These are phyloP conservation scores for Guyanaporus albipodus DNA, from an alignment of 768 basidiomycete species.

Conservation along the genomic window DNA sequence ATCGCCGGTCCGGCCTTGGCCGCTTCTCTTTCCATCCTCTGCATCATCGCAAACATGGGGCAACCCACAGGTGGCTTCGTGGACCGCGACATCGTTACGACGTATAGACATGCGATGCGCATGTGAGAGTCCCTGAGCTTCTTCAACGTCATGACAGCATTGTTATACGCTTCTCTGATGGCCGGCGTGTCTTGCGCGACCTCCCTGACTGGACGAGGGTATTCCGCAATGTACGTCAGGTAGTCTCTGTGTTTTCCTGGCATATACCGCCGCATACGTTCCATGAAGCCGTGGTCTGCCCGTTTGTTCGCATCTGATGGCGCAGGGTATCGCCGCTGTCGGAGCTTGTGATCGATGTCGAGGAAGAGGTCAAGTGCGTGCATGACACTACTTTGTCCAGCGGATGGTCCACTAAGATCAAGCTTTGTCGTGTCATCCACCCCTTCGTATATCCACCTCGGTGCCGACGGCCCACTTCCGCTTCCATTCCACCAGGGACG, in stretches of 20 bases:
- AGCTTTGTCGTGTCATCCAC: slow-evolving; percentile 54
- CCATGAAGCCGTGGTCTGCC: slow-evolving; percentile 80
- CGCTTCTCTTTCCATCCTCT: slow-evolving; percentile 40
- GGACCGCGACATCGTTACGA: slow-evolving; percentile 79
- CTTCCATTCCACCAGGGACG: slow-evolving; percentile 94
- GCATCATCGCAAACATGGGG: slow-evolving; percentile 55
- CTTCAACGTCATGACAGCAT: slow-evolving; percentile 74
- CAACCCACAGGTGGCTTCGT: slow-evolving; percentile 45
- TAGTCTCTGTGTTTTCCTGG: slow-evolving; percentile 87
- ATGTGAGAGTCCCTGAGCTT: slow-evolving; percentile 85
- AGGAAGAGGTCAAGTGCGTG: slow-evolving; percentile 82
- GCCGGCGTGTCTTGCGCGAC: slow-evolving; percentile 54
- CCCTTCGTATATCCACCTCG: slow-evolving; percentile 77
- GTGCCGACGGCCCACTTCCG: slow-evolving; percentile 45
- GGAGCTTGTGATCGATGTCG: slow-evolving; percentile 84
- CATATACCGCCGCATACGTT: slow-evolving; percentile 94
- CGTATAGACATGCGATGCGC: slow-evolving; percentile 81
- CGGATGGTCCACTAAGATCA: slow-evolving; percentile 83
- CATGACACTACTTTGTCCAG: slow-evolving; percentile 92
- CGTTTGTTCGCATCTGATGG: slow-evolving; percentile 63
- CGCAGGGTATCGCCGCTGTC: slow-evolving; percentile 61
- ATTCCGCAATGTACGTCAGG: slow-evolving; percentile 59
- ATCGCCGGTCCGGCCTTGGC: slow-evolving; percentile 51
- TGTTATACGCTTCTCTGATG: slow-evolving; percentile 74
- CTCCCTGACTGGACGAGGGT: slow-evolving; percentile 59